Percentiles rank a stretch among this genome's conserved stretches.
Evolutionary conservation across 495 filamentous ascomycete species (phyloP).

Genomic region (Aspergillus baeticus): DNA sequence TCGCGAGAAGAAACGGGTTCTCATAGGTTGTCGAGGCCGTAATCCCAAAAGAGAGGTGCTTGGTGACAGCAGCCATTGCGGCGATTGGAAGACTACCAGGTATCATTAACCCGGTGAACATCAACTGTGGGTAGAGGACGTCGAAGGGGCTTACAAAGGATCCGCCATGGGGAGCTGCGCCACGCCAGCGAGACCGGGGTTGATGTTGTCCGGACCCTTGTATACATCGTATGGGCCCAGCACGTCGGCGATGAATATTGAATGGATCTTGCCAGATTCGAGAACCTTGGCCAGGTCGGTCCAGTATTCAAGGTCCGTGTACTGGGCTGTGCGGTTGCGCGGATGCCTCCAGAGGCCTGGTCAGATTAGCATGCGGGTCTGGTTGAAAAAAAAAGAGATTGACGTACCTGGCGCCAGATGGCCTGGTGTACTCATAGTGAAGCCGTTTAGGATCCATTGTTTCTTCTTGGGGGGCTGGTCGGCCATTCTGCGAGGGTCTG

Average conservation of each 20-base stretch:
- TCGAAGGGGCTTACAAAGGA: slow-evolving; percentile 27
- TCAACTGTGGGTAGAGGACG: too few species aligned
- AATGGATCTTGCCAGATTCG: slow-evolving; percentile 52
- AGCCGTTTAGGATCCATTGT: slow-evolving; percentile 49
- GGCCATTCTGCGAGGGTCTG: too few species aligned
- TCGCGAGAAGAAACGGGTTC: slow-evolving; percentile 64
- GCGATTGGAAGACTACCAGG: slow-evolving; percentile 25
- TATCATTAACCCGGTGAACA: too few species aligned
- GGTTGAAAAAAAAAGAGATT: too few species aligned
- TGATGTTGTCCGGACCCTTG: slow-evolving; percentile 39
- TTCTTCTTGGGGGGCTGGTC: too few species aligned
- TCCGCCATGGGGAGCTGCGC: slow-evolving; percentile 68
- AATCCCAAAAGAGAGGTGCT: slow-evolving; percentile 65
- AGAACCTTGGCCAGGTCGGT: slow-evolving; percentile 44
- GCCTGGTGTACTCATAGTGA: slow-evolving; percentile 49
- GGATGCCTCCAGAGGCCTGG: slow-evolving; percentile 38
- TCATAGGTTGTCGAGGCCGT: slow-evolving; percentile 69
- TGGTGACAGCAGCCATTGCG: slow-evolving; percentile 51
- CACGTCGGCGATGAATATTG: slow-evolving; percentile 56
- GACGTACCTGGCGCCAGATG: slow-evolving; percentile 49
- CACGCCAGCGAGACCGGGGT: slow-evolving; percentile 58
- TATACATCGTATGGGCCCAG: slow-evolving; percentile 55
- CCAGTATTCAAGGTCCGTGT: slow-evolving; percentile 49
- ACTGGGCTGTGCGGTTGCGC: slow-evolving; percentile 44
- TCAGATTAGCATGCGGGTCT: too few species aligned